phyloP scores from a whole-genome alignment of 208 protist species.

The Sergeia podlipaevii region DNA sequence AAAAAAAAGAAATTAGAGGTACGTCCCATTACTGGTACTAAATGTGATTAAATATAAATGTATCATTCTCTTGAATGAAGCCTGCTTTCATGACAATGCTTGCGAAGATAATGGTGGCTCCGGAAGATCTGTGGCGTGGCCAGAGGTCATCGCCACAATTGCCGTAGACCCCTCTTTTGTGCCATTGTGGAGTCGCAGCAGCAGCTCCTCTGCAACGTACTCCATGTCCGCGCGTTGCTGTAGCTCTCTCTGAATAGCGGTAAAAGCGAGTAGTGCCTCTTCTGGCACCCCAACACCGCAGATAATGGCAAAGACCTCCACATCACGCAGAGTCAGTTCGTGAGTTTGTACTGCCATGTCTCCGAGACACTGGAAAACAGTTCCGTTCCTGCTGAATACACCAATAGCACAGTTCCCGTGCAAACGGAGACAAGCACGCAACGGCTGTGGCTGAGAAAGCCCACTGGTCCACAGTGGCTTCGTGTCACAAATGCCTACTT shows the following conservation, averaged over 20 bases:
- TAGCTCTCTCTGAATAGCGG: neutral
- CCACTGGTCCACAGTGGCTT: neutral
- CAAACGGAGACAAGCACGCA: conserved; percentile 26
- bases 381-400: conserved; percentile 36
- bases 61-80: neutral
- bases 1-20: no score
- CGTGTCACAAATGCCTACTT: neutral
- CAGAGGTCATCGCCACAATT: conserved; percentile 31
- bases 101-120: conserved; percentile 32
- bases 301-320: conserved; percentile 59
- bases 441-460: neutral
- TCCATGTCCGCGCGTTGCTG: conserved; percentile 43
- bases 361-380: conserved; percentile 63
- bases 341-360: conserved; percentile 38
- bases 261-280: conserved; percentile 15
- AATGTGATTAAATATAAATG: no score
- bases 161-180: conserved; percentile 20
- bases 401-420: conserved; percentile 40
- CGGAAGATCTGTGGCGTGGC: conserved; percentile 29
- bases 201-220: conserved; percentile 78
- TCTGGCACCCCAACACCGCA: conserved; percentile 27
- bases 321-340: conserved; percentile 35
- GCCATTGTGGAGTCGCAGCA: conserved; percentile 30
- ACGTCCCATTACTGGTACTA: no score
- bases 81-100: conserved; percentile 1